These are phyloP conservation scores for Botryobasidium botryosum DNA, from an alignment of 768 basidiomycete genomes.

Conservation along the genomic window DNA sequence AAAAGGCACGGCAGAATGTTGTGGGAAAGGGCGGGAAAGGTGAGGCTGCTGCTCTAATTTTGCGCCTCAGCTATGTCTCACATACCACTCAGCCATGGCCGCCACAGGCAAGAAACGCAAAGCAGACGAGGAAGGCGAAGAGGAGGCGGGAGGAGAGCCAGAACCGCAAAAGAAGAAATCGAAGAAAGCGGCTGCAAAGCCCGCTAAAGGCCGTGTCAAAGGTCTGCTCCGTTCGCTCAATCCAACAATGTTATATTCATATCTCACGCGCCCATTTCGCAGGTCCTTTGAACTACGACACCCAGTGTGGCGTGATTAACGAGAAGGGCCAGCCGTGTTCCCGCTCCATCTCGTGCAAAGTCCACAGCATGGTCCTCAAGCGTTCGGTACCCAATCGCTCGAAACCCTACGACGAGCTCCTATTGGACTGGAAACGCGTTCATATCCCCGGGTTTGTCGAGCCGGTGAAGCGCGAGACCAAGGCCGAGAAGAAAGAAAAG, in stretches of 20 bases:
- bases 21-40: slow-evolving; percentile 34
- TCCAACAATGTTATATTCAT: neutral
- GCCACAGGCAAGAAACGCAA: slow-evolving; percentile 58
- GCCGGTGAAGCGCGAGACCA: slow-evolving; percentile 71
- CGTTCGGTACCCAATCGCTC: slow-evolving; percentile 80
- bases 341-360: slow-evolving; percentile 92
- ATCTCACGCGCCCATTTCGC: slow-evolving; percentile 1
- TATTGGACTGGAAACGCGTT: slow-evolving; percentile 81
- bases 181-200: slow-evolving; percentile 28
- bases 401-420: slow-evolving; percentile 64
- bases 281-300: slow-evolving; percentile 74
- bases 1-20: slow-evolving; percentile 36
- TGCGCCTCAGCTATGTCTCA: slow-evolving; percentile 2
- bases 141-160: slow-evolving; percentile 44
- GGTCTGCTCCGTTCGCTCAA: slow-evolving; percentile 18
- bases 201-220: slow-evolving; percentile 37
- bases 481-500: slow-evolving; percentile 39
- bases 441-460: slow-evolving; percentile 81
- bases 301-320: slow-evolving; percentile 93
- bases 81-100: slow-evolving; percentile 25
- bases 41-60: slow-evolving; percentile 26
- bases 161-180: slow-evolving; percentile 55
- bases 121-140: slow-evolving; percentile 47
- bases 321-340: slow-evolving; percentile 87
- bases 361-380: slow-evolving; percentile 94